These are phyloP conservation scores for Wallacemonas sp. DNA, from an alignment of 208 protist species.

Conservation along the genomic window DNA sequence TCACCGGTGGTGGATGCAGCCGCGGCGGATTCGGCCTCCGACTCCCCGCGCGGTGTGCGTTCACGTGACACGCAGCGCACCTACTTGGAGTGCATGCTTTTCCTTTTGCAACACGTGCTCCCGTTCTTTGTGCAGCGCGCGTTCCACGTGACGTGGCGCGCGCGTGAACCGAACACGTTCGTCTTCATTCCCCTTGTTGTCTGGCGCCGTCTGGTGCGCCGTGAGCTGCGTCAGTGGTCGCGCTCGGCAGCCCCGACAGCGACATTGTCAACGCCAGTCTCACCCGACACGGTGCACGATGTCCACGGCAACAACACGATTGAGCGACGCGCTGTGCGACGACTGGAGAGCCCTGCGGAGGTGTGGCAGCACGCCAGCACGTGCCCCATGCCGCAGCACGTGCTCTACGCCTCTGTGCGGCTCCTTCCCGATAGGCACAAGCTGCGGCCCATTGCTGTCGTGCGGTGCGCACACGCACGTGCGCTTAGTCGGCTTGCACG, in stretches of 20 bases:
- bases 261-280: background rate
- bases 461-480: slow-evolving; percentile 23
- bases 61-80: slow-evolving; percentile 46
- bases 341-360: background rate
- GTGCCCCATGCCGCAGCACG: background rate
- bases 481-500: slow-evolving; percentile 22
- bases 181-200: slow-evolving; percentile 55
- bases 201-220: slow-evolving; percentile 43
- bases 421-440: slow-evolving; percentile 61
- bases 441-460: slow-evolving; percentile 65
- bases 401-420: slow-evolving; percentile 56
- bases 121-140: slow-evolving; percentile 44
- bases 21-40: too few relatives aligned
- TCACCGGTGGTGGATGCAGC: too few relatives aligned
- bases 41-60: background rate
- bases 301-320: background rate
- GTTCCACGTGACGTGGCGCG: slow-evolving; percentile 65
- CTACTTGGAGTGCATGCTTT: slow-evolving; percentile 61
- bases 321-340: background rate
- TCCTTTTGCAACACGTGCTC: slow-evolving; percentile 67
- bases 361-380: background rate
- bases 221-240: slow-evolving; percentile 29
- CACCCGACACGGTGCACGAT: background rate
- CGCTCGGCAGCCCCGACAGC: background rate
- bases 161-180: slow-evolving; percentile 38